Base-by-base conservation (phyloP, 2,329 filamentous ascomycete species). In the Nemania abortiva region DNA sequence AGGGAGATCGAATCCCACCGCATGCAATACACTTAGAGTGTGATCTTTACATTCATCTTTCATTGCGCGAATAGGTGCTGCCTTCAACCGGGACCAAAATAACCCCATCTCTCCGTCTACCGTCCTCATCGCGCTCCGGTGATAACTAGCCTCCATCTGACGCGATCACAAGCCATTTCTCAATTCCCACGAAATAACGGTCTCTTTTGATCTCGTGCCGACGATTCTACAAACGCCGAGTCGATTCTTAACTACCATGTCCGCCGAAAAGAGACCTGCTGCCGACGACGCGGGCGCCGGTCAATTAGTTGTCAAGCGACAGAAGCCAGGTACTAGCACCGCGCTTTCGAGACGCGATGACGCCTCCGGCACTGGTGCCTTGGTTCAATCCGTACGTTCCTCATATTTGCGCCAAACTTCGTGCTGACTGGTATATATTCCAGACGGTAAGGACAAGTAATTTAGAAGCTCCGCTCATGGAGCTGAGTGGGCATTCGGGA, bases 391-490 rank as follows among this genome's bases (percentile, higher is more conserved):
- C 27, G 87, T 88, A 81, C 65, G 86, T 78, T 20, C n/a, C 22
- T 49, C 37, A 37, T 20, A n/a, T 20, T 34, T 39, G n/a, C 24
- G 24, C 34, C 24, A 18, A 10, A 20, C 22, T 54, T 20, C 6
- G 27, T 24, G 27, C 63, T 70, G 15, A 68, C 59, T 27, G 39
- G 11, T 39, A 22, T 13, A 22, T 29, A 37, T 54, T 70, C 56
- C 81, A 97, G 94, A 88, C 88, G 70, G 88, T 91, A 63, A 89
- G 94, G 75, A 95, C 94, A 55, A 97, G 94, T 79, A 90, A 88
- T 61, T 87, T 99, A 34, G 91, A 97, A 79, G 92, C 95, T 66
- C 94, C 95, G 1, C 91, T 98, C 53, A 98, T 98, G 94, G 94
- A 98, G 82, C 85, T 99, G 64, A 91, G 91, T 58, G 94, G 93